Percentiles rank a stretch among this genome's conserved stretches.
phyloP scores from a whole-genome alignment of 1,139 yeast species.

The Candida buenavistaensis region DNA sequence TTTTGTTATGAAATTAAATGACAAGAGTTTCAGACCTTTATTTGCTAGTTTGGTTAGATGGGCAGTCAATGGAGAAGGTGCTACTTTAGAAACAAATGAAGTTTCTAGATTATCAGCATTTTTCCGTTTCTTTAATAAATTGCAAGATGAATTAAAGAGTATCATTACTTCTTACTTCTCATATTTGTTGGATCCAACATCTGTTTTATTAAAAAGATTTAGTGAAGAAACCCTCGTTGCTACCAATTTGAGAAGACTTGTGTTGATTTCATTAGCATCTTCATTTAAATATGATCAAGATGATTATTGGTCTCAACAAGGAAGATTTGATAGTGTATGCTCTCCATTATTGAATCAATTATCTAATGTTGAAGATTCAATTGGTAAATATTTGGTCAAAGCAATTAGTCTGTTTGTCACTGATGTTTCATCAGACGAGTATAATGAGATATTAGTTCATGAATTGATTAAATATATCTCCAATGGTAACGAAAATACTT shows the following conservation, averaged over 20 bases:
- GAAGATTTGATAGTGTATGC: conserved; percentile 75
- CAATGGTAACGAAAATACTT: conserved; percentile 32
- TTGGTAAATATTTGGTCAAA: conserved; percentile 79
- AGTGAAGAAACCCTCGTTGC: conserved; percentile 39
- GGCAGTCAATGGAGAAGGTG: conserved; percentile 86
- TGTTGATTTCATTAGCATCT: conserved; percentile 69
- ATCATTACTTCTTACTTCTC: conserved; percentile 88
- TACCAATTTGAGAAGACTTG: conserved; percentile 64
- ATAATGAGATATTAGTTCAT: conserved; percentile 53
- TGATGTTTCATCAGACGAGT: conserved; percentile 79
- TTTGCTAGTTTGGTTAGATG: conserved; percentile 88
- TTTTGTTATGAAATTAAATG: conserved; percentile 88
- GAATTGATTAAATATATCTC: conserved; percentile 40
- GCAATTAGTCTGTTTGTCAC: conserved; percentile 74
- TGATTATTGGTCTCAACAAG: conserved; percentile 90
- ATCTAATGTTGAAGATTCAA: conserved; percentile 60
- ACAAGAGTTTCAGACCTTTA: conserved; percentile 88
- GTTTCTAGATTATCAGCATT: conserved; percentile 65
- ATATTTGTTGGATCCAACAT: conserved; percentile 75
- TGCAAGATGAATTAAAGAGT: conserved; percentile 81
- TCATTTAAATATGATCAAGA: conserved; percentile 88
- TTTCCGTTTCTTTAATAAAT: conserved; percentile 81
- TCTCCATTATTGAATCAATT: conserved; percentile 67
- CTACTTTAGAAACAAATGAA: conserved; percentile 45
- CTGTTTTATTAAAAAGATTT: conserved; percentile 52